phyloP scores from a whole-genome alignment of 495 filamentous ascomycete genomes.

The Aspergillus baeticus region DNA sequence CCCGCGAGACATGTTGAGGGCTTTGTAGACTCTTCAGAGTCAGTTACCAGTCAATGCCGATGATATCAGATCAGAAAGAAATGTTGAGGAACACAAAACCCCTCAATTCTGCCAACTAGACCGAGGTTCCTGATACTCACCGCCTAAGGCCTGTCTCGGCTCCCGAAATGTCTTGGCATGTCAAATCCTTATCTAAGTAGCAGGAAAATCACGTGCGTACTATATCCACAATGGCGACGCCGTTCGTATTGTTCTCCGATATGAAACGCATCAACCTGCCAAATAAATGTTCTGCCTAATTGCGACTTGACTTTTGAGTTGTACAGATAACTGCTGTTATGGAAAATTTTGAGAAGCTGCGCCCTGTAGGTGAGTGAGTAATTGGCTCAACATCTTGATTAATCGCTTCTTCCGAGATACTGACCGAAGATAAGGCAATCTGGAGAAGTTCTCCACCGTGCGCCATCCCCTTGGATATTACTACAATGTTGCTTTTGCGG shows the following conservation, averaged over 20 bases:
- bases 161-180: not conserved
- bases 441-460: conserved; percentile 44
- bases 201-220: not conserved
- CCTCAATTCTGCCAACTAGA: conserved; percentile 32
- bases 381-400: not conserved
- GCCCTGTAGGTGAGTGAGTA: conserved; percentile 27
- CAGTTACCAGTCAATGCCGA: not conserved
- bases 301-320: not conserved
- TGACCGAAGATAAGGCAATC: conserved; percentile 26
- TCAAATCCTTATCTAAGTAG: not conserved
- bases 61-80: not conserved
- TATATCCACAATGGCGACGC: not conserved
- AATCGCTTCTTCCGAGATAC: not conserved
- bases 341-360: conserved; percentile 29
- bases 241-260: not conserved
- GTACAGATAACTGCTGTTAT: not conserved
- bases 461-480: conserved; percentile 47
- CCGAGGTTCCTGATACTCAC: conserved; percentile 15
- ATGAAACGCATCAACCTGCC: not conserved
- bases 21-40: not conserved
- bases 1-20: conserved; percentile 50
- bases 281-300: too few relatives aligned
- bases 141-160: conserved; percentile 11
- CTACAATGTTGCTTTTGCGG: conserved; percentile 39
- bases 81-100: conserved; percentile 8